These are phyloP conservation scores for Trichomonas vaginalis DNA, from an alignment of 208 protist species.

Conservation along the genomic window DNA sequence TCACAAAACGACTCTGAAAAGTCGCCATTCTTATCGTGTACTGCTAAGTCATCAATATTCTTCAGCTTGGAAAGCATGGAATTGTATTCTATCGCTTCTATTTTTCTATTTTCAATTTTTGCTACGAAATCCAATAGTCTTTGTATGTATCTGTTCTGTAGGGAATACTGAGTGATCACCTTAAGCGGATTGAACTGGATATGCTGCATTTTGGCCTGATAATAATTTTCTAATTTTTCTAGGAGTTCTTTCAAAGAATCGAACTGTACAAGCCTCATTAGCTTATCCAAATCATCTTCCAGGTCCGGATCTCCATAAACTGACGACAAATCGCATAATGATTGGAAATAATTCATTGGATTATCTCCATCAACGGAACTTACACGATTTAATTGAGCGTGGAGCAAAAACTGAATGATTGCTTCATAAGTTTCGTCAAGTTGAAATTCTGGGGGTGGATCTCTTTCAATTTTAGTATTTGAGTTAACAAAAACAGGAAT, in stretches of 20 bases:
- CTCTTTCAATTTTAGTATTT: background rate
- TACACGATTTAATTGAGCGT: background rate
- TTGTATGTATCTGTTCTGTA: background rate
- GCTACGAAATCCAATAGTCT: background rate
- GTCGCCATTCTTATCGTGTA: background rate
- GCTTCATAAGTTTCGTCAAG: background rate
- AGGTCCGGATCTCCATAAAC: background rate
- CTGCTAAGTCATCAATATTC: background rate
- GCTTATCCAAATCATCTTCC: background rate
- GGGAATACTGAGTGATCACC: background rate
- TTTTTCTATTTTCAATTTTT: background rate
- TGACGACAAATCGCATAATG: background rate
- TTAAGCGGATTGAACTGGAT: background rate
- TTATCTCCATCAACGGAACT: background rate
- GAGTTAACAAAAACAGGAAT: background rate
- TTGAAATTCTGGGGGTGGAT: background rate
- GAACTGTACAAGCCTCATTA: background rate
- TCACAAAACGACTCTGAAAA: background rate
- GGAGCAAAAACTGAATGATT: background rate
- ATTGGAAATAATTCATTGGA: background rate
- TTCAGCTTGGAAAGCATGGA: background rate
- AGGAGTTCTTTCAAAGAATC: background rate
- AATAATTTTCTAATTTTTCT: background rate
- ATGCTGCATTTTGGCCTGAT: background rate
- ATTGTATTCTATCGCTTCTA: background rate